These are phyloP conservation scores for Penicillium sclerotiorum DNA, from an alignment of 2,329 filamentous ascomycete species.

Conservation along the genomic window DNA sequence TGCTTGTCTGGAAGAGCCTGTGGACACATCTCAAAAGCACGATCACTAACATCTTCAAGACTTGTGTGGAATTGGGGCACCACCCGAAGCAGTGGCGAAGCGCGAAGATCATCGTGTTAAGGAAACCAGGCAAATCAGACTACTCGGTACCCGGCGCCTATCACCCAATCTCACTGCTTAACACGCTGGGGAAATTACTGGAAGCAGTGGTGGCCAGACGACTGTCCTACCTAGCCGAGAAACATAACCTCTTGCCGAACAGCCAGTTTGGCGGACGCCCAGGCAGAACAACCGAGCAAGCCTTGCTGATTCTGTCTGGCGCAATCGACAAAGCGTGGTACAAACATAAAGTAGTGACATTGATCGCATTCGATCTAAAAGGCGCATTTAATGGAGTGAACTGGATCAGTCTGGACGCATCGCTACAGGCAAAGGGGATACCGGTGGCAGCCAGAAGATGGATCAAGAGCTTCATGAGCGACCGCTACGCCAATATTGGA, in stretches of 20 bases:
- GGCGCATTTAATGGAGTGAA: constrained; percentile 44
- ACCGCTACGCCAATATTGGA: too few species aligned
- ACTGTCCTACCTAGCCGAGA: constrained; percentile 15
- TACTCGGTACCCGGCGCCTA: too few species aligned
- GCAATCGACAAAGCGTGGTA: too few species aligned
- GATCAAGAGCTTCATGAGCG: too few species aligned
- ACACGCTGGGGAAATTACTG: constrained; percentile 26
- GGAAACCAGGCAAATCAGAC: constrained; percentile 29
- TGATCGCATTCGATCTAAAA: too few species aligned
- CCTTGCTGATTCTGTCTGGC: constrained; percentile 13
- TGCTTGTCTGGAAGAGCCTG: too few species aligned
- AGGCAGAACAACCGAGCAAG: constrained; percentile 16
- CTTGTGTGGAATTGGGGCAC: constrained; percentile 14
- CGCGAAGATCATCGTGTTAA: constrained; percentile 24
- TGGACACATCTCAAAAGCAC: constrained; percentile 7
- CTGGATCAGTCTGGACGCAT: constrained; percentile 9
- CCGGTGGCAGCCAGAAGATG: background rate
- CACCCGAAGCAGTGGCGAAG: constrained; percentile 20
- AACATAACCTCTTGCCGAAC: constrained; percentile 14
- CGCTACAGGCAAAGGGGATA: constrained; percentile 9
- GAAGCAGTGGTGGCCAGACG: constrained; percentile 20
- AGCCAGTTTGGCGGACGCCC: constrained; percentile 19
- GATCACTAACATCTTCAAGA: constrained; percentile 18
- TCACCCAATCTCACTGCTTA: constrained; percentile 29
- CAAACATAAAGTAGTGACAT: too few species aligned